These are phyloP conservation scores for Oryza meridionalis DNA, from an alignment of 176 grass and related monocot genomes.

Conservation along the genomic window DNA sequence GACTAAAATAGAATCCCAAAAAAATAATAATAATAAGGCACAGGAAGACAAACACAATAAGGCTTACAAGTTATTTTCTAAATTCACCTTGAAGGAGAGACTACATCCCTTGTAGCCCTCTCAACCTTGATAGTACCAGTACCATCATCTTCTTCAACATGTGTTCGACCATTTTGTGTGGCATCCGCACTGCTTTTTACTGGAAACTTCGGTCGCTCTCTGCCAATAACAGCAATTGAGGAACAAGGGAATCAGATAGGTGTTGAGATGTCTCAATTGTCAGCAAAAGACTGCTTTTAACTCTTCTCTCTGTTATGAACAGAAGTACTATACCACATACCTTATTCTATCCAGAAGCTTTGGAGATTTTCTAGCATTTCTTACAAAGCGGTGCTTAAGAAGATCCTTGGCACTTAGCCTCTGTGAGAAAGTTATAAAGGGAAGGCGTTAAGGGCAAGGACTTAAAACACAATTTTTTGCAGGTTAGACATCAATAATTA, in stretches of 20 bases:
- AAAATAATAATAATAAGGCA: slow-evolving; percentile 31
- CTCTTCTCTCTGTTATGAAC: slow-evolving; percentile 14
- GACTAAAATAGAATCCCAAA: slow-evolving; percentile 45
- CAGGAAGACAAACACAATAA: slow-evolving; percentile 16
- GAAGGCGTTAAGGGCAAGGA: slow-evolving; percentile 19
- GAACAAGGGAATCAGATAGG: slow-evolving; percentile 29
- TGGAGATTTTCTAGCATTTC: slow-evolving; percentile 85
- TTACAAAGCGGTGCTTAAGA: slow-evolving; percentile 96
- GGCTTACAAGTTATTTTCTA: slow-evolving; percentile 5
- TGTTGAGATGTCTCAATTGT: slow-evolving; percentile 28
- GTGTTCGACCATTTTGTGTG: slow-evolving; percentile 49
- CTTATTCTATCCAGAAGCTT: slow-evolving; percentile 99
- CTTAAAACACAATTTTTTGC: slow-evolving; percentile 7
- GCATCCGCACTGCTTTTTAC: slow-evolving; percentile 56
- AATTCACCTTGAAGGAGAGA: slow-evolving; percentile 57
- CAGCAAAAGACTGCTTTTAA: slow-evolving; percentile 12
- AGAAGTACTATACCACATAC: slow-evolving; percentile 34
- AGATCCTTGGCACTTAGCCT: slow-evolving; percentile 97
- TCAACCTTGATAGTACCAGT: slow-evolving; percentile 74
- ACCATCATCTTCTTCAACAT: slow-evolving; percentile 58
- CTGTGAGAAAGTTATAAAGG: slow-evolving; percentile 57
- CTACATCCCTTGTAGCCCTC: slow-evolving; percentile 58
- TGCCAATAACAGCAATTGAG: slow-evolving; percentile 50
- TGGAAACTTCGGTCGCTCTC: slow-evolving; percentile 82
- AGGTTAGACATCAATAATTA: slow-evolving; percentile 33